Conservation (phyloP, 306 rosid genomes). For the Myrica gale region DNA sequence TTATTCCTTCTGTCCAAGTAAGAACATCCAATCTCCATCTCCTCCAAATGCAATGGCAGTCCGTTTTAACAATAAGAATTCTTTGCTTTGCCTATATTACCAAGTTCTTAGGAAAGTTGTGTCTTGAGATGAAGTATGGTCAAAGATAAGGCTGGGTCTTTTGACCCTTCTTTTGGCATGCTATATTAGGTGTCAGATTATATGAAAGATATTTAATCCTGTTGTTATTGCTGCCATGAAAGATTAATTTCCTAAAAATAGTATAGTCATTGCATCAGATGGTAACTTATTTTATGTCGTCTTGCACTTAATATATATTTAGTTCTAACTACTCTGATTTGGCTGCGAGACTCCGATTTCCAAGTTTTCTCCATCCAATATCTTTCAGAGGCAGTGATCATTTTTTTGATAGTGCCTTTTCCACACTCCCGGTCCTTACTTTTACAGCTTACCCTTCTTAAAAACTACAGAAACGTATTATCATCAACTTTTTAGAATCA, state of each 20-base stretch:
- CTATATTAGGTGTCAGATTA: neutral
- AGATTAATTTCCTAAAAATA: neutral
- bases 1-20: no score
- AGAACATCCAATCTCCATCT: no score
- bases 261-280: neutral
- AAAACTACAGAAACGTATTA: neutral
- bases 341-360: neutral
- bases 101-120: neutral
- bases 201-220: neutral
- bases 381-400: neutral
- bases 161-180: neutral
- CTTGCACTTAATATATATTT: neutral
- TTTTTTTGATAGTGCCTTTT: neutral
- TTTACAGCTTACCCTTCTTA: neutral
- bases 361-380: neutral
- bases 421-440: neutral
- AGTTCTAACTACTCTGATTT: neutral
- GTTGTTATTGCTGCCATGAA: neutral
- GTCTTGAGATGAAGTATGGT: neutral
- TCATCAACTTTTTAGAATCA: neutral
- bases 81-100: neutral
- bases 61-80: slow-evolving; percentile 1
- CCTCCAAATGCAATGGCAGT: no score
- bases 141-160: neutral
- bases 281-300: neutral